phyloP scores from a whole-genome alignment of 2,329 filamentous ascomycete genomes.

The Chrysoporthe austroafricana region DNA sequence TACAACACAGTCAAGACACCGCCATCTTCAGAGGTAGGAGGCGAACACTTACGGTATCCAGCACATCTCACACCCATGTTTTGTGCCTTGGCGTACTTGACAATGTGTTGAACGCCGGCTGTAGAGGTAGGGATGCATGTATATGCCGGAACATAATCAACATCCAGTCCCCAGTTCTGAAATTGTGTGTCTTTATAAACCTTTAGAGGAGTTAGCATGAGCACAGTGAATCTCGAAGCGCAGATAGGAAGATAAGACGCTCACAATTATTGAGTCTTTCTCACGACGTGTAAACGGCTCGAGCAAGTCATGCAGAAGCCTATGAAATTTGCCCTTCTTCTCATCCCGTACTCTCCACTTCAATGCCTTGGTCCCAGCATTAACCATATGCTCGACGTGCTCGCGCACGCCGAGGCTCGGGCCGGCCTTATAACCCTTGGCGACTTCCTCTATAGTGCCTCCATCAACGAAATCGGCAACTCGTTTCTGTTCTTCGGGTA shows the following conservation, averaged over 20 bases:
- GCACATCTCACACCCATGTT: slow-evolving; percentile 44
- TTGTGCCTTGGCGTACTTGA: slow-evolving; percentile 41
- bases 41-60: slow-evolving; percentile 41
- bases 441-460: slow-evolving; percentile 4
- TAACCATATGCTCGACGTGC: slow-evolving; percentile 18
- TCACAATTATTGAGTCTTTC: slow-evolving; percentile 10
- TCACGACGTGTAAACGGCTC: slow-evolving; percentile 10
- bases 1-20: not conserved
- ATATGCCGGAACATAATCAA: slow-evolving; percentile 43
- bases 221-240: not conserved
- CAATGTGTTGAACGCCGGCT: slow-evolving; percentile 45
- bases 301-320: slow-evolving; percentile 16
- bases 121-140: slow-evolving; percentile 48
- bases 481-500: slow-evolving; percentile 22
- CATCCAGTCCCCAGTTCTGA: slow-evolving; percentile 46
- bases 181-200: slow-evolving; percentile 40
- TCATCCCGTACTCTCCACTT: not conserved
- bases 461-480: slow-evolving; percentile 26
- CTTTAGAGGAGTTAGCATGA: slow-evolving; percentile 28
- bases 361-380: slow-evolving; percentile 6
- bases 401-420: slow-evolving; percentile 28
- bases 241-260: not conserved
- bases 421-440: slow-evolving; percentile 14
- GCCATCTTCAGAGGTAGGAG: not conserved
- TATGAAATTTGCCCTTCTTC: slow-evolving; percentile 6